A percentile compares a stretch with the other conserved stretches of the same genome.
phyloP scores from a whole-genome alignment of 78 protist genomes.

The Dictyostelium discoideum region DNA sequence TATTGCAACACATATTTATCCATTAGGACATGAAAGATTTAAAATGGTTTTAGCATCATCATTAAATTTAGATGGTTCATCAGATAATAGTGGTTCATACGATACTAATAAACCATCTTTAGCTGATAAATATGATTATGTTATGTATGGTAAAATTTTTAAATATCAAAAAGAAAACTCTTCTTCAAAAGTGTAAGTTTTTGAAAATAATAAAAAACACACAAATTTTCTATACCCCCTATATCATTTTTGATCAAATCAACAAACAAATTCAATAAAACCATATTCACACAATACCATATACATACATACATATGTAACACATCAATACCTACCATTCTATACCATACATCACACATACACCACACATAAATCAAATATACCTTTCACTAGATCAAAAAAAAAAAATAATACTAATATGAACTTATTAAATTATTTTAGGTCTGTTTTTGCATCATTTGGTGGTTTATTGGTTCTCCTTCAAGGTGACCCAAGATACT shows the following conservation, averaged over 20 bases:
- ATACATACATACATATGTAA: too few species aligned
- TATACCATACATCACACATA: too few species aligned
- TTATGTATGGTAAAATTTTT: constrained; percentile 93
- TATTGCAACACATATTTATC: constrained; percentile 91
- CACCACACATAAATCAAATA: too few species aligned
- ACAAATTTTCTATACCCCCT: too few species aligned
- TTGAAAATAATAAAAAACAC: too few species aligned
- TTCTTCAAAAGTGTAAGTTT: constrained; percentile 79
- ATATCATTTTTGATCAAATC: not conserved
- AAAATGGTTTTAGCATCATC: constrained; percentile 87
- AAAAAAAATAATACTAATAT: too few species aligned
- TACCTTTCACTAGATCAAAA: too few species aligned
- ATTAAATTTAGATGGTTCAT: constrained; percentile 85
- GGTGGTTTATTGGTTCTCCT: constrained; percentile 95
- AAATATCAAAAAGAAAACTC: constrained; percentile 86
- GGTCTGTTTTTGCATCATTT: constrained; percentile 90
- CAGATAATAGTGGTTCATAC: constrained; percentile 52
- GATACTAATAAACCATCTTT: constrained; percentile 63
- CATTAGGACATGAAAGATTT: constrained; percentile 87
- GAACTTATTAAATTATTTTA: not conserved
- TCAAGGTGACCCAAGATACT: constrained; percentile 86
- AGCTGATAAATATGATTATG: constrained; percentile 92
- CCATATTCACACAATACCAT: not conserved
- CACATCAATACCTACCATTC: too few species aligned
- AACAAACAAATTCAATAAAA: too few species aligned